A percentile compares a stretch with the other conserved stretches of the same genome.
These are phyloP conservation scores for Lindgomyces ingoldianus DNA, from an alignment of 495 filamentous ascomycete genomes.

Conservation along the genomic window DNA sequence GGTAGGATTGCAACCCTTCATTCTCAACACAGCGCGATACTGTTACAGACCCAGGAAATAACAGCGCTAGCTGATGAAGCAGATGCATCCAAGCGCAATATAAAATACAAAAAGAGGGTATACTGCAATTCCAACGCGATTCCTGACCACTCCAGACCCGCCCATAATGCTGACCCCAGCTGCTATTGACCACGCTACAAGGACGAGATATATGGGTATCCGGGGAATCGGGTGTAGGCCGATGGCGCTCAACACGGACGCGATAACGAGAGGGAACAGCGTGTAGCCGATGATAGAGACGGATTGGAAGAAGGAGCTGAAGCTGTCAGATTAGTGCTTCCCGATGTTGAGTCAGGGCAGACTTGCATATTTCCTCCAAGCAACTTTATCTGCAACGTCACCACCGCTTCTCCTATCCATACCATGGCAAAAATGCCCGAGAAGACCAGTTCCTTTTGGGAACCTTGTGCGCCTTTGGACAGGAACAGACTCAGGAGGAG, in stretches of 20 bases:
- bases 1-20: not conserved
- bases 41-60: slow-evolving; percentile 12
- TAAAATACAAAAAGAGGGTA: slow-evolving; percentile 98
- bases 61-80: slow-evolving; percentile 79
- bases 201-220: slow-evolving; percentile 84
- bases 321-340: not conserved
- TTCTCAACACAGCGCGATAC: not conserved
- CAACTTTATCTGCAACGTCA: slow-evolving; percentile 98
- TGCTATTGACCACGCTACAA: slow-evolving; percentile 88
- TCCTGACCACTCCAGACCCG: slow-evolving; percentile 90
- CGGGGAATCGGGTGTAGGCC: slow-evolving; percentile 72
- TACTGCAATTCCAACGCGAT: slow-evolving; percentile 91
- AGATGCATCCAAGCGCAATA: slow-evolving; percentile 85
- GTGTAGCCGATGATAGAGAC: slow-evolving; percentile 98
- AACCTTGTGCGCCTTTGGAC: slow-evolving; percentile 68
- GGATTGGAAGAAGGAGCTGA: slow-evolving; percentile 93
- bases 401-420: slow-evolving; percentile 95
- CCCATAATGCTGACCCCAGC: slow-evolving; percentile 95
- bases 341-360: not conserved
- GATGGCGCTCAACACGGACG: slow-evolving; percentile 82
- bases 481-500: slow-evolving; percentile 82
- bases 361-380: slow-evolving; percentile 96
- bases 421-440: slow-evolving; percentile 94
- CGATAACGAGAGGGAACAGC: slow-evolving; percentile 95
- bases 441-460: slow-evolving; percentile 86